These are phyloP conservation scores for Naganishia friedmannii DNA, from an alignment of 768 basidiomycete species.

Conservation along the genomic window DNA sequence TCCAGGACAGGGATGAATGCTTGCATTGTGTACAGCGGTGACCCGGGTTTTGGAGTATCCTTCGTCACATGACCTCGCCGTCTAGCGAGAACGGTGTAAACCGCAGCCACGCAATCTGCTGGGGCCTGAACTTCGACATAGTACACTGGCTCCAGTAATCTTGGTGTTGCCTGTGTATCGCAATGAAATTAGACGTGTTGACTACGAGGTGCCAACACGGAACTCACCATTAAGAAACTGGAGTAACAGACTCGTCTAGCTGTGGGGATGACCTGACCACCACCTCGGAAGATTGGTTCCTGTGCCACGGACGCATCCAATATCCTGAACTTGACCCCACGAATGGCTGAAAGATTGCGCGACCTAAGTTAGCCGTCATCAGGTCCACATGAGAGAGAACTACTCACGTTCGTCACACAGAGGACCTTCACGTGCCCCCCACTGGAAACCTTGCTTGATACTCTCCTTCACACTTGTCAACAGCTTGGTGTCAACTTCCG, in stretches of 20 bases:
- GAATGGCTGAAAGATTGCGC: conserved; percentile 67
- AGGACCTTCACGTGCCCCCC: conserved; percentile 96
- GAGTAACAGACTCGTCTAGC: conserved; percentile 99
- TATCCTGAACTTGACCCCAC: conserved; percentile 96
- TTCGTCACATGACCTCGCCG: conserved; percentile 98
- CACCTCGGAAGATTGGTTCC: conserved; percentile 96
- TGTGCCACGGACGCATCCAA: conserved; percentile 86
- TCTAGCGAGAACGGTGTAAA: conserved; percentile 96
- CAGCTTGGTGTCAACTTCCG: conserved; percentile 91
- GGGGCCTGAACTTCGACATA: conserved; percentile 99
- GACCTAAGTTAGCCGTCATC: neutral
- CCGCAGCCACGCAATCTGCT: conserved; percentile 96
- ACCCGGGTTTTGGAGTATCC: conserved; percentile 96
- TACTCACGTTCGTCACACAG: conserved; percentile 95
- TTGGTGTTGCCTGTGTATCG: conserved; percentile 76
- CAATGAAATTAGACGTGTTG: conserved; percentile 1
- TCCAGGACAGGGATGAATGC: conserved; percentile 97
- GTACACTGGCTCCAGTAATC: conserved; percentile 95
- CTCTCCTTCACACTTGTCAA: conserved; percentile 85
- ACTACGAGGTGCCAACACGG: neutral
- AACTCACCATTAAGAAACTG: conserved; percentile 89
- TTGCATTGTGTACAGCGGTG: conserved; percentile 95
- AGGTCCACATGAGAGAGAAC: neutral
- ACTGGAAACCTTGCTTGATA: conserved; percentile 98
- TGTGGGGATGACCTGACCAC: conserved; percentile 97